These are phyloP conservation scores for Tilletia indica DNA, from an alignment of 1,284 basidiomycete genomes.

Conservation along the genomic window DNA sequence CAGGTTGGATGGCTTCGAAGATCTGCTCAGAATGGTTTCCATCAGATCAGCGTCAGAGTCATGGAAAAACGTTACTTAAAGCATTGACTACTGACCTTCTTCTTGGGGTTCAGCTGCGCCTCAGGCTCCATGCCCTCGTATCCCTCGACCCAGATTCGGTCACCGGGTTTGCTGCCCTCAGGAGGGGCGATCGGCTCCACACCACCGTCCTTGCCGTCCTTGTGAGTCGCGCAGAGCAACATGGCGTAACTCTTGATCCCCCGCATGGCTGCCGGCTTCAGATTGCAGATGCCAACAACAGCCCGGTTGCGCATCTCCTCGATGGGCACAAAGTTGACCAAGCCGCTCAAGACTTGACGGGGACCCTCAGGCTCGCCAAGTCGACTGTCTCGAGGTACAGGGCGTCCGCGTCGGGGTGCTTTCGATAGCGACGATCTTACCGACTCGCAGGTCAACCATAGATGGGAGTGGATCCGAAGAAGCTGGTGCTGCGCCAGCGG, in stretches of 20 bases:
- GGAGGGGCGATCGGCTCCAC: slow-evolving; percentile 53
- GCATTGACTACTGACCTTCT: slow-evolving; percentile 36
- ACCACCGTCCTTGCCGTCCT: slow-evolving; percentile 52
- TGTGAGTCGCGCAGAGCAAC: slow-evolving; percentile 51
- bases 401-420: slow-evolving; percentile 53
- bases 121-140: slow-evolving; percentile 50
- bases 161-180: slow-evolving; percentile 45
- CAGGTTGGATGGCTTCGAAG: slow-evolving; percentile 55
- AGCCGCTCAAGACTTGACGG: slow-evolving; percentile 50
- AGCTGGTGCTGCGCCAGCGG: slow-evolving; percentile 18
- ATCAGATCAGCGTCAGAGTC: neutral
- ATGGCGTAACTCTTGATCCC: slow-evolving; percentile 56
- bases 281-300: slow-evolving; percentile 54
- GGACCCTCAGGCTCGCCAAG: slow-evolving; percentile 54
- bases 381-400: slow-evolving; percentile 55
- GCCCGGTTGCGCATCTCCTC: slow-evolving; percentile 53
- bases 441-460: slow-evolving; percentile 53
- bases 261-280: slow-evolving; percentile 54
- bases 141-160: slow-evolving; percentile 52
- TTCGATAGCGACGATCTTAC: slow-evolving; percentile 52
- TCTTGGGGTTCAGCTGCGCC: slow-evolving; percentile 54
- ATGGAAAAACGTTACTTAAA: neutral
- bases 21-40: slow-evolving; percentile 30
- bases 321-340: slow-evolving; percentile 54
- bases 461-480: slow-evolving; percentile 38